These are phyloP conservation scores for Ophiorrhiza pumila DNA, from an alignment of 257 asterid species.

Conservation along the genomic window DNA sequence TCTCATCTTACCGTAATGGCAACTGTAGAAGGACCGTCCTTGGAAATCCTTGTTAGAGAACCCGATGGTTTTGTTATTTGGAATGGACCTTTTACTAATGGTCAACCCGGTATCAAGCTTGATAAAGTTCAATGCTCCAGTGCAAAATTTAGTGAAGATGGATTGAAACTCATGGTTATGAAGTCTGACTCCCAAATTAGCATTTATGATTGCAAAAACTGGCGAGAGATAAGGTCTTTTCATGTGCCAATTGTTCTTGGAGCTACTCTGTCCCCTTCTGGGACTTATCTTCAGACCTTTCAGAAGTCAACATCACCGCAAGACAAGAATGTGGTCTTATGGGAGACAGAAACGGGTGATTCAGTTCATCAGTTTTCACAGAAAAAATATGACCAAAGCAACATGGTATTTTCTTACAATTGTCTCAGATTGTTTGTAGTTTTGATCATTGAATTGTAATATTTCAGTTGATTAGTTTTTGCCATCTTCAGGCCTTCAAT, in stretches of 20 bases:
- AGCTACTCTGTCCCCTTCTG: conserved; percentile 79
- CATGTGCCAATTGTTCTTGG: conserved; percentile 76
- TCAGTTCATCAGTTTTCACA: conserved; percentile 59
- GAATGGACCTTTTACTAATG: conserved; percentile 73
- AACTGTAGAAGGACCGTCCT: conserved; percentile 45
- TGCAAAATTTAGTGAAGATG: conserved; percentile 78
- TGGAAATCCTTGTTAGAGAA: conserved; percentile 72
- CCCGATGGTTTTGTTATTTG: conserved; percentile 71
- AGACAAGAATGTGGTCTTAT: conserved; percentile 71
- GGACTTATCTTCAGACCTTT: conserved; percentile 82
- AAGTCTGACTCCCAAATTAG: conserved; percentile 53
- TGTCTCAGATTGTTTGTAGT: neutral
- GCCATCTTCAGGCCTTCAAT: conserved; percentile 61
- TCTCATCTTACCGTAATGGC: conserved; percentile 47
- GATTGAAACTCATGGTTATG: conserved; percentile 68
- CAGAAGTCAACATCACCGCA: conserved; percentile 67
- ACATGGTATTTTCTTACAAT: conserved; percentile 53
- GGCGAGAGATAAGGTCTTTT: conserved; percentile 56
- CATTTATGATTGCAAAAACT: conserved; percentile 53
- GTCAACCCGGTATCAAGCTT: conserved; percentile 65
- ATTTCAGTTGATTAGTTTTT: conserved; percentile 15
- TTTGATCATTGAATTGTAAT: conserved; percentile 6
- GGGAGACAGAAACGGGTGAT: conserved; percentile 69
- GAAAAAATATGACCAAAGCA: conserved; percentile 79
- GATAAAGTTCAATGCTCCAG: conserved; percentile 54